Evolutionary conservation across 495 filamentous ascomycete species (phyloP).

Genomic region (Ascobolus immersus): DNA sequence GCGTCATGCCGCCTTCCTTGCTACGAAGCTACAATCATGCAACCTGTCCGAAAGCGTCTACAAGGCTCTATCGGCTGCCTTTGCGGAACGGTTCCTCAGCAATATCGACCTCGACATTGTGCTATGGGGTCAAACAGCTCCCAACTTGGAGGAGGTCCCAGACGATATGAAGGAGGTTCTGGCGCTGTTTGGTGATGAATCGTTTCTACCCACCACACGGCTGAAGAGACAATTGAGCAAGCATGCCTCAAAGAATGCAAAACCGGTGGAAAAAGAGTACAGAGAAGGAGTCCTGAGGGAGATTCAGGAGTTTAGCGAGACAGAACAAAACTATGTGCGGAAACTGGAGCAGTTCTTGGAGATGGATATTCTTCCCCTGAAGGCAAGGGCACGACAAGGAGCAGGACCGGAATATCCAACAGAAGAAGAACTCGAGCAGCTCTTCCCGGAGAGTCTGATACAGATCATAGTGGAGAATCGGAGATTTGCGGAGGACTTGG

Average conservation of each 20-base stretch:
- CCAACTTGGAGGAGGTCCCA: slow-evolving; percentile 26
- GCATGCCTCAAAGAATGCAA: slow-evolving; percentile 47
- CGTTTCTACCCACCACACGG: slow-evolving; percentile 71
- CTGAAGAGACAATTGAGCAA: slow-evolving; percentile 68
- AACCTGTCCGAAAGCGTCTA: slow-evolving; percentile 51
- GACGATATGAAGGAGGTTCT: slow-evolving; percentile 34
- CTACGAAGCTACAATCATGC: slow-evolving; percentile 52
- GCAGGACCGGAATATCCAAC: slow-evolving; percentile 46
- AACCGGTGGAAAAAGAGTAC: slow-evolving; percentile 49
- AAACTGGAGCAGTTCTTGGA: slow-evolving; percentile 63
- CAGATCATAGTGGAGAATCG: slow-evolving; percentile 56
- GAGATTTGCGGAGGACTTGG: slow-evolving; percentile 48
- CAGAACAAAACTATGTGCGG: slow-evolving; percentile 74
- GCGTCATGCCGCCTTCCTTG: slow-evolving; percentile 75
- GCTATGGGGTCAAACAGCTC: slow-evolving; percentile 32
- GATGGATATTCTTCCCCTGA: slow-evolving; percentile 26
- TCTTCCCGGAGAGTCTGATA: slow-evolving; percentile 60
- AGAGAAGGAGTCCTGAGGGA: slow-evolving; percentile 64
- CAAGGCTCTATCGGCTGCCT: slow-evolving; percentile 38
- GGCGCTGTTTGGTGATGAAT: slow-evolving; percentile 48
- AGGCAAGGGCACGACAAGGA: slow-evolving; percentile 18
- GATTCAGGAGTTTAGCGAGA: slow-evolving; percentile 77
- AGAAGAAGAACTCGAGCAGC: slow-evolving; percentile 38
- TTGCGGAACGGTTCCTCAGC: slow-evolving; percentile 49
- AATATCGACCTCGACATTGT: slow-evolving; percentile 78